These are phyloP conservation scores for Parastagonospora nodorum DNA, from an alignment of 2,329 filamentous ascomycete species.

Conservation along the genomic window DNA sequence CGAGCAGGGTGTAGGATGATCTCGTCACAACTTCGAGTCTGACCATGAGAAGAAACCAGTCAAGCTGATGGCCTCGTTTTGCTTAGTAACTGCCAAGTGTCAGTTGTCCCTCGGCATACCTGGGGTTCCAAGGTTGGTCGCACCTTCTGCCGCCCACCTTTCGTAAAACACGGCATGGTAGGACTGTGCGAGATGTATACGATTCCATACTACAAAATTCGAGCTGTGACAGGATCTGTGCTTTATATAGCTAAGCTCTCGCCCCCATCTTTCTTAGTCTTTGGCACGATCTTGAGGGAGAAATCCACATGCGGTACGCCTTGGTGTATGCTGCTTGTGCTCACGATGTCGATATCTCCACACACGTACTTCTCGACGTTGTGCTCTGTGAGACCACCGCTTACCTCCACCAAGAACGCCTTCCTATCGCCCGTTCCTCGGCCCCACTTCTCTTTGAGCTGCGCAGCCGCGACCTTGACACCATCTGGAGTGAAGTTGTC, in stretches of 20 bases:
- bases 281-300: conserved; percentile 80
- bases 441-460: conserved; percentile 79
- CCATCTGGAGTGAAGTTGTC: conserved; percentile 90
- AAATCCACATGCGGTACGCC: conserved; percentile 94
- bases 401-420: conserved; percentile 83
- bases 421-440: conserved; percentile 63
- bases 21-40: too few relatives aligned
- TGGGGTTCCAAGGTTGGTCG: too few relatives aligned
- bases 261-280: conserved; percentile 33
- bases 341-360: conserved; percentile 89
- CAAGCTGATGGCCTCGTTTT: too few relatives aligned
- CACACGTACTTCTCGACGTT: conserved; percentile 84
- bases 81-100: too few relatives aligned
- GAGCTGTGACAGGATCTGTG: neutral
- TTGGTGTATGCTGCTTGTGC: conserved; percentile 95
- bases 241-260: conserved; percentile 15
- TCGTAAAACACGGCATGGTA: neutral
- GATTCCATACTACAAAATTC: neutral
- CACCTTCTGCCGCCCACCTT: too few relatives aligned
- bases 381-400: conserved; percentile 81
- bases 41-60: too few relatives aligned
- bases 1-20: neutral
- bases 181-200: neutral
- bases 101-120: too few relatives aligned
- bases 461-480: conserved; percentile 73